Conservation (phyloP, 2,329 filamentous ascomycete genomes). For the Fusarium armeniacum region DNA sequence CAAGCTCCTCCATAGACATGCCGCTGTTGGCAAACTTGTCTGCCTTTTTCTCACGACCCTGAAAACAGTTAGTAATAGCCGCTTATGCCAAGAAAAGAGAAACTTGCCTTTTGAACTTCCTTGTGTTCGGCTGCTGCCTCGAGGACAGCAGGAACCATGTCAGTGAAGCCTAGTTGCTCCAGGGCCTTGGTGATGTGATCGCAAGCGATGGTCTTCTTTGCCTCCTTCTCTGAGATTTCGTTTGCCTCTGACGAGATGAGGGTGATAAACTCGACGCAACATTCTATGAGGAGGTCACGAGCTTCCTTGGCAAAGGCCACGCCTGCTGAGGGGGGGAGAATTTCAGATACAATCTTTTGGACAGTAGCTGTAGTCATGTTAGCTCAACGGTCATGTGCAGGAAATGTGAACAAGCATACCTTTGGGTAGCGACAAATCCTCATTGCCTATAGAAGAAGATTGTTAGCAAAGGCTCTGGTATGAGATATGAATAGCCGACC, state of each 20-base stretch:
- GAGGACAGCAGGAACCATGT: constrained; percentile 90
- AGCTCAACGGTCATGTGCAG: constrained; percentile 37
- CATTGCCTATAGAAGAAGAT: constrained; percentile 64
- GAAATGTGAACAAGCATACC: constrained; percentile 59
- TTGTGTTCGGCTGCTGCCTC: constrained; percentile 93
- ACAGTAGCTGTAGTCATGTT: constrained; percentile 68
- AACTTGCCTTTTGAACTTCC: constrained; percentile 84
- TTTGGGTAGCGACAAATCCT: constrained; percentile 75
- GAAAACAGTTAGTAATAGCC: constrained; percentile 57
- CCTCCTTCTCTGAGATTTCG: constrained; percentile 98
- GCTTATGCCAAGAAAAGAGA: constrained; percentile 50
- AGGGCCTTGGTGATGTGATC: constrained; percentile 97
- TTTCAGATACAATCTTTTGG: constrained; percentile 93
- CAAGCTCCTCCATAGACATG: constrained; percentile 89
- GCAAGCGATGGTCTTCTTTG: constrained; percentile 98
- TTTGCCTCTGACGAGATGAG: constrained; percentile 98
- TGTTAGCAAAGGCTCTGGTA: constrained; percentile 51
- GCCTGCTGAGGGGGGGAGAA: constrained; percentile 80
- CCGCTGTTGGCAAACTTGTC: constrained; percentile 97
- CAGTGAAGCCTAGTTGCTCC: constrained; percentile 90
- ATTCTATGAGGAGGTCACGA: constrained; percentile 95
- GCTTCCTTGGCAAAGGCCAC: constrained; percentile 95
- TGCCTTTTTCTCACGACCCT: constrained; percentile 96
- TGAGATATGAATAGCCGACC: constrained; percentile 32
- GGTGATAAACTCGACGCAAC: constrained; percentile 99